Conservation (phyloP, 1,284 basidiomycete species). For the Moesziomyces globuligerus region DNA sequence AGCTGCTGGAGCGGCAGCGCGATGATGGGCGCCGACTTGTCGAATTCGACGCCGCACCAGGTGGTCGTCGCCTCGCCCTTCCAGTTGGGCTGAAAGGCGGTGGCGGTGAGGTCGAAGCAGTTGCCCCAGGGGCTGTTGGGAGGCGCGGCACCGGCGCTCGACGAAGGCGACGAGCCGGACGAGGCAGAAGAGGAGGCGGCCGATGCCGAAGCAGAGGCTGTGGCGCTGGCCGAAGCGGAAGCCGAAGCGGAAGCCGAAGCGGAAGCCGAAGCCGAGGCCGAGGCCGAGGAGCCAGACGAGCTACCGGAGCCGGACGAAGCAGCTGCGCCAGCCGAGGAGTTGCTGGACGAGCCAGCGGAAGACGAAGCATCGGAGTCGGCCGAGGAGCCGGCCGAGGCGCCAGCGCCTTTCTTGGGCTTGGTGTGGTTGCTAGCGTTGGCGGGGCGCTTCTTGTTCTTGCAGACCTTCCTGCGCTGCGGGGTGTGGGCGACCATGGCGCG, state of each 20-base stretch:
- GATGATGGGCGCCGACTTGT: slow-evolving; percentile 41
- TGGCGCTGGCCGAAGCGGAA: not conserved
- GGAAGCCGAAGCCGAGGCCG: not conserved
- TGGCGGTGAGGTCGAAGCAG: slow-evolving; percentile 46
- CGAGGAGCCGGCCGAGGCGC: slow-evolving; percentile 7
- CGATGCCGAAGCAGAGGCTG: not conserved
- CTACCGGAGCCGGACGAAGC: not conserved
- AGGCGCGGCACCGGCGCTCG: slow-evolving; percentile 26
- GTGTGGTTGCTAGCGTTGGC: slow-evolving; percentile 6
- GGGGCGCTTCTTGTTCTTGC: slow-evolving; percentile 22
- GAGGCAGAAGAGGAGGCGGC: slow-evolving; percentile 2
- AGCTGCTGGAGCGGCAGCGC: slow-evolving; percentile 41
- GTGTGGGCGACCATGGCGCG: slow-evolving; percentile 1
- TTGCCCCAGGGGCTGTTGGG: slow-evolving; percentile 47
- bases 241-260: not conserved
- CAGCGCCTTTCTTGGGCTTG: slow-evolving; percentile 1
- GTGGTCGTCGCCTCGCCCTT: slow-evolving; percentile 50
- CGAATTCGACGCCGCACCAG: slow-evolving; percentile 47
- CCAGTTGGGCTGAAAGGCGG: slow-evolving; percentile 47
- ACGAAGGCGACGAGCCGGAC: slow-evolving; percentile 11
- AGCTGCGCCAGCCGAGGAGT: not conserved
- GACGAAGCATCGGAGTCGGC: too few relatives aligned
- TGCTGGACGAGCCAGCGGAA: not conserved
- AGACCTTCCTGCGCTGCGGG: slow-evolving; percentile 10
- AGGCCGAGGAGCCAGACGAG: slow-evolving; percentile 2